Conservation (phyloP, 352 stramenopile genomes). For the Elongisporangium senticosum region DNA sequence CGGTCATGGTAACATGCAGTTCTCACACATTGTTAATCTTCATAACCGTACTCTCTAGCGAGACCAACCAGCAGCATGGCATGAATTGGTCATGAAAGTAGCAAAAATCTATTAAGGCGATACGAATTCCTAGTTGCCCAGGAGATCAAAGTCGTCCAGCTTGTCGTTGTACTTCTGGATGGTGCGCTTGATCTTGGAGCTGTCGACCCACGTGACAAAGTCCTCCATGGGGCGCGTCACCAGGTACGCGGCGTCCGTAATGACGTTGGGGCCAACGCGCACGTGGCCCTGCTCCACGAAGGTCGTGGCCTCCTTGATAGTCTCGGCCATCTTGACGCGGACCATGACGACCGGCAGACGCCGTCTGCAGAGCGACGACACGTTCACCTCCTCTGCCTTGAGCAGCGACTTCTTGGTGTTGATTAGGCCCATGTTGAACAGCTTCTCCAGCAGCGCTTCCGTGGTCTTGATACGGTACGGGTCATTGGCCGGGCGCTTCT, state of each 20-base stretch:
- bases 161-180: constrained; percentile 99
- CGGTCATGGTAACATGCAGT: too few relatives aligned
- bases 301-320: constrained; percentile 95
- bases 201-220: constrained; percentile 99
- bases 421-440: constrained; percentile 98
- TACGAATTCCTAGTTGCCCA: constrained; percentile 81
- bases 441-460: constrained; percentile 95
- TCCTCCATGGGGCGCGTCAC: constrained; percentile 98
- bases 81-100: too few relatives aligned
- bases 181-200: constrained; percentile 96
- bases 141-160: constrained; percentile 99
- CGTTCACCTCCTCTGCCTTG: constrained; percentile 96
- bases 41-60: too few relatives aligned
- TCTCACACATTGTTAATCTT: too few relatives aligned
- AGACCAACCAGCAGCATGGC: too few relatives aligned
- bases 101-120: too few relatives aligned
- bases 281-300: constrained; percentile 99
- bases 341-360: constrained; percentile 99
- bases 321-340: constrained; percentile 98
- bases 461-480: constrained; percentile 96
- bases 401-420: constrained; percentile 95
- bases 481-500: constrained; percentile 93
- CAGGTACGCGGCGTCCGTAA: constrained; percentile 96
- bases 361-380: constrained; percentile 92
- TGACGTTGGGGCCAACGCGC: constrained; percentile 85